phyloP scores from a whole-genome alignment of 352 stramenopile species.

The Pythium pectinolyticum region DNA sequence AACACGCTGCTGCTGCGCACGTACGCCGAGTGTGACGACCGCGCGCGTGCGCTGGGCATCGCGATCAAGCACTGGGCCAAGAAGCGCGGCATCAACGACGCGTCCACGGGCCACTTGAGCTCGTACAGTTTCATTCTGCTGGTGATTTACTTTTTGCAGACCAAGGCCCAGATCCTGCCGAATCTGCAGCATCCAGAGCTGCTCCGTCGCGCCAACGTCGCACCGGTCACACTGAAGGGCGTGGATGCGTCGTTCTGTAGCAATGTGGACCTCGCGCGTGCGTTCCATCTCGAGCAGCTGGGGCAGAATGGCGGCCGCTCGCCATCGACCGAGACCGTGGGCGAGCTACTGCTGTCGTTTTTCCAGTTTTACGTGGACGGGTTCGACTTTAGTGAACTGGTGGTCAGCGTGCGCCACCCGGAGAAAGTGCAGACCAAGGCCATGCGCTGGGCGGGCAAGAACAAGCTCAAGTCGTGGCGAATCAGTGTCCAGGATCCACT shows the following conservation, averaged over 20 bases:
- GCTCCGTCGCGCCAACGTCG: conserved; percentile 39
- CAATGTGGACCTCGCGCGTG: conserved; percentile 36
- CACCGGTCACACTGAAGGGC: conserved; percentile 42
- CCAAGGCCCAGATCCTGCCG: conserved; percentile 83
- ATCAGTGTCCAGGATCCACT: conserved; percentile 87
- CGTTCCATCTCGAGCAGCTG: conserved; percentile 37
- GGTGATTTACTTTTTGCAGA: conserved; percentile 96
- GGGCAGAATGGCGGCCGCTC: neutral
- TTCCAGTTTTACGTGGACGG: conserved; percentile 96
- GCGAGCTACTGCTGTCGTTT: conserved; percentile 91
- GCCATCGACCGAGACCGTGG: conserved; percentile 30
- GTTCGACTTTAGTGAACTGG: conserved; percentile 94
- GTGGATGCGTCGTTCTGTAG: conserved; percentile 78
- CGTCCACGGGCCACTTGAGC: conserved; percentile 93
- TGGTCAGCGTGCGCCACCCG: conserved; percentile 90
- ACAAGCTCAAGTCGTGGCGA: conserved; percentile 71
- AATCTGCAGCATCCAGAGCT: conserved; percentile 90
- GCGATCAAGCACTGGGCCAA: conserved; percentile 99
- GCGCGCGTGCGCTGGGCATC: conserved; percentile 88
- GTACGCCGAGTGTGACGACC: conserved; percentile 76
- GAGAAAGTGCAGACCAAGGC: conserved; percentile 46
- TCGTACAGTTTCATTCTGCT: conserved; percentile 99
- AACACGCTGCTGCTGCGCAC: conserved; percentile 82
- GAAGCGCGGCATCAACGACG: conserved; percentile 95
- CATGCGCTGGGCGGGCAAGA: conserved; percentile 36